Evolutionary conservation across 2,329 filamentous ascomycete genomes (phyloP).

Genomic region (Fusarium humuli): DNA sequence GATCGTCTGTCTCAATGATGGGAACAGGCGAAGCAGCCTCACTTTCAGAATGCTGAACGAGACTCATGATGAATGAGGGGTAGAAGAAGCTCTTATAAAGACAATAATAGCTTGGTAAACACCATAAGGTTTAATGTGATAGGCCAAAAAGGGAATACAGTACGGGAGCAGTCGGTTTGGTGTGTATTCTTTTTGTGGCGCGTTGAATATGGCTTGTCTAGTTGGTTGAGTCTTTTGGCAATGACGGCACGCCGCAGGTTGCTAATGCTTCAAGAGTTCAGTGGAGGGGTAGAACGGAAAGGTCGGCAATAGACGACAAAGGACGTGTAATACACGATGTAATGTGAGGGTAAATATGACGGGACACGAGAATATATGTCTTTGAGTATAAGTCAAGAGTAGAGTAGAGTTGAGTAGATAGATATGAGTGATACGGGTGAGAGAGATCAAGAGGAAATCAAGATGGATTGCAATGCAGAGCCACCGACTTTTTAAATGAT

Average conservation of each 20-base stretch:
- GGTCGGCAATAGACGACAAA: slow-evolving; percentile 7
- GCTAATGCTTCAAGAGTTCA: not conserved
- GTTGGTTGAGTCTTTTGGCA: slow-evolving; percentile 25
- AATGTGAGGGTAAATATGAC: too few species aligned
- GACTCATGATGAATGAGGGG: slow-evolving; percentile 43
- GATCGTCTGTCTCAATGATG: slow-evolving; percentile 51
- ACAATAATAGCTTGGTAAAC: not conserved
- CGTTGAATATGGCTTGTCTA: slow-evolving; percentile 4
- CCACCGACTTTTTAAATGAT: slow-evolving; percentile 38
- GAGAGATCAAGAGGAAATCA: slow-evolving; percentile 6
- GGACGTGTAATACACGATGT: slow-evolving; percentile 11
- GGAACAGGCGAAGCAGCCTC: slow-evolving; percentile 44
- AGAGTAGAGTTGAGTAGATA: not conserved
- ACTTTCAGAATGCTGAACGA: slow-evolving; percentile 32
- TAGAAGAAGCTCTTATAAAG: slow-evolving; percentile 23
- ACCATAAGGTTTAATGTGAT: slow-evolving; percentile 7
- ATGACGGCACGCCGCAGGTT: slow-evolving; percentile 37
- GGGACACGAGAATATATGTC: not conserved
- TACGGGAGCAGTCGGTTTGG: slow-evolving; percentile 30
- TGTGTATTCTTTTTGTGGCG: slow-evolving; percentile 17
- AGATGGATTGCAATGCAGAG: slow-evolving; percentile 13
- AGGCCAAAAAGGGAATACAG: slow-evolving; percentile 21
- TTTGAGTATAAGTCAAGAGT: not conserved
- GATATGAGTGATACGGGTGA: not conserved
- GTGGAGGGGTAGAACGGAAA: slow-evolving; percentile 32